Evolutionary conservation across 805 yeast species (phyloP).

Genomic region (Pichia sporocuriosa): DNA sequence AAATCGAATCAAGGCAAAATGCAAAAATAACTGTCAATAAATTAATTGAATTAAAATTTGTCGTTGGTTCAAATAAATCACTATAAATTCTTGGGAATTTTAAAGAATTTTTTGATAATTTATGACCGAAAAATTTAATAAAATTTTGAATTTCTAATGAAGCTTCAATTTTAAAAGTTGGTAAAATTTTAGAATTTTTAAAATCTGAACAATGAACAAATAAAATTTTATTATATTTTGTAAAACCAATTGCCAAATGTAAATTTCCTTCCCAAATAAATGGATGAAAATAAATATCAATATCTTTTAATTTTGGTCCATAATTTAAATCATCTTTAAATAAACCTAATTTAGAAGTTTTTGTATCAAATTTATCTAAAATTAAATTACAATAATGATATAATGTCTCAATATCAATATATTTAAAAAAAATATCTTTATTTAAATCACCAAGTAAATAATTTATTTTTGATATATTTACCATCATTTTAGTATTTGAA

Average conservation of each 20-base stretch:
- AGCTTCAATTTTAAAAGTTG: conserved; percentile 21
- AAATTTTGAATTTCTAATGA: conserved; percentile 25
- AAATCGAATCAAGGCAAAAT: conserved; percentile 21
- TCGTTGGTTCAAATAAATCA: conserved; percentile 22
- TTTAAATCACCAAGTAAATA: neutral
- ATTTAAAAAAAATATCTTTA: neutral
- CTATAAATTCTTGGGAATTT: conserved; percentile 21
- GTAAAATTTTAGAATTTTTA: neutral
- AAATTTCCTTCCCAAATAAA: conserved; percentile 27
- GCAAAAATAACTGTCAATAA: conserved; percentile 24
- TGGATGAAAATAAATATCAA: conserved; percentile 27
- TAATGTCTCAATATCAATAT: conserved; percentile 21
- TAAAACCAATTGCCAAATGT: conserved; percentile 30
- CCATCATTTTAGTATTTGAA: neutral
- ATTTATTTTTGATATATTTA: neutral
- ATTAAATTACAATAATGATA: conserved; percentile 25
- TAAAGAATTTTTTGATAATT: conserved; percentile 23
- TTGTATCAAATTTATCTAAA: conserved; percentile 20
- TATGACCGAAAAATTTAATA: conserved; percentile 23
- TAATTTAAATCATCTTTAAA: conserved; percentile 19
- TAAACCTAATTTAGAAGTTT: conserved; percentile 16
- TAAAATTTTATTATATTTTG: conserved; percentile 20
- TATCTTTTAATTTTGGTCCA: conserved; percentile 22
- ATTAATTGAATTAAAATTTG: conserved; percentile 26
- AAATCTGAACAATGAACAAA: conserved; percentile 24